These are phyloP conservation scores for Neoconidiobolus thromboides DNA, from an alignment of 371 early-diverging fungal species.

Conservation along the genomic window DNA sequence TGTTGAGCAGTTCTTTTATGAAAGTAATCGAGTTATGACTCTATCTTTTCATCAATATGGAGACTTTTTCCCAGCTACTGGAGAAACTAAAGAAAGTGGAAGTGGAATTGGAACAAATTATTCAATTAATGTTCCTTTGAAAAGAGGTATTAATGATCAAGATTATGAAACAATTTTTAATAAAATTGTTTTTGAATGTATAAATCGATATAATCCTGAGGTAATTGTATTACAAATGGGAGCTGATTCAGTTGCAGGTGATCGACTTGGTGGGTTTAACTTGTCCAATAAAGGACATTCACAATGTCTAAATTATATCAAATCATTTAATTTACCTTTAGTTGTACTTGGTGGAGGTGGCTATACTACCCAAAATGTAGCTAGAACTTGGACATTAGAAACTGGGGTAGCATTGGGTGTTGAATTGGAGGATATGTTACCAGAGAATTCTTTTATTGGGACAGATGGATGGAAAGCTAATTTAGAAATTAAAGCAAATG, in stretches of 20 bases:
- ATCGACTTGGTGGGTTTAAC: conserved; percentile 96
- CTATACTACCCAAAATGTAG: conserved; percentile 96
- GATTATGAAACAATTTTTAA: no score
- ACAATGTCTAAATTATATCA: conserved; percentile 83
- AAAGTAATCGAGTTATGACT: conserved; percentile 98
- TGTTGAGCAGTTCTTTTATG: conserved; percentile 98
- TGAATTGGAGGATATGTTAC: no score
- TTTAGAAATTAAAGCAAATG: no score
- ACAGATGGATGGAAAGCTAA: no score
- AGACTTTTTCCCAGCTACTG: conserved; percentile 97
- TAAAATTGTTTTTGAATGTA: conserved; percentile 18
- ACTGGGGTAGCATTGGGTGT: no score
- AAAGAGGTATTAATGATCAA: conserved; percentile 96
- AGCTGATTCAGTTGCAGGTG: conserved; percentile 94
- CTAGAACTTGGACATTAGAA: conserved; percentile 96
- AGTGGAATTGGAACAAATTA: conserved; percentile 76
- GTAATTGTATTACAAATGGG: conserved; percentile 98
- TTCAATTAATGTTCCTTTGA: conserved; percentile 94
- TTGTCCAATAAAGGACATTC: conserved; percentile 77
- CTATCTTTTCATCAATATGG: conserved; percentile 98
- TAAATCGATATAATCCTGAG: conserved; percentile 83
- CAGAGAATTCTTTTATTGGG: no score
- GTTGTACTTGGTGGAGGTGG: conserved; percentile 98
- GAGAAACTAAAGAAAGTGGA: conserved; percentile 71
- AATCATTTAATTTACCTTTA: conserved; percentile 79